Conservation (phyloP, 2,329 filamentous ascomycete genomes). For the Cytospora chrysosperma region DNA sequence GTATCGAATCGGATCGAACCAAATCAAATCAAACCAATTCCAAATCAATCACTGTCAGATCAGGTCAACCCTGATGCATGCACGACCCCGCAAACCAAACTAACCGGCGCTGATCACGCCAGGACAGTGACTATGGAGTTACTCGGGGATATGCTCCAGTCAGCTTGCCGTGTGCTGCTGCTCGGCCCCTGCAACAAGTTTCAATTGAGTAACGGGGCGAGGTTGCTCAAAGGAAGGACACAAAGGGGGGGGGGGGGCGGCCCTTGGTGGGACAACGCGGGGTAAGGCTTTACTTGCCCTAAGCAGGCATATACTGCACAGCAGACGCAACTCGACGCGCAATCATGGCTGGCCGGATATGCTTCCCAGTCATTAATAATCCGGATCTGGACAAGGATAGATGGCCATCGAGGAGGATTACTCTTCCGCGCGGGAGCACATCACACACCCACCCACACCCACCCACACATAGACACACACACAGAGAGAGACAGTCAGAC, state of each 20-base stretch:
- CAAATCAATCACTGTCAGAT: no score
- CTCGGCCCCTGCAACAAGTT: not conserved
- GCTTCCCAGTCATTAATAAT: not conserved
- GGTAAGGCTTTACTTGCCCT: not conserved
- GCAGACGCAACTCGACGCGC: not conserved
- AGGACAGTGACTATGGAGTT: not conserved
- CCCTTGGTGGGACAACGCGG: not conserved
- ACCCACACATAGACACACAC: no score
- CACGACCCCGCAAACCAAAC: not conserved
- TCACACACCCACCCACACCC: no score
- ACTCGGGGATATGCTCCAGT: not conserved
- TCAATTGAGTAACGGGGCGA: not conserved
- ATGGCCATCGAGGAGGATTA: no score
- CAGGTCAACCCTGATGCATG: not conserved
- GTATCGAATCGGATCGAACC: not conserved
- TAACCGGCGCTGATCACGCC: not conserved
- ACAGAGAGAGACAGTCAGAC: no score
- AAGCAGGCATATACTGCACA: not conserved
- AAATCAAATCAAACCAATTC: not conserved
- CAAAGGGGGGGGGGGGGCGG: not conserved
- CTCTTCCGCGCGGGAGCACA: no score
- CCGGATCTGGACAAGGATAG: not conserved
- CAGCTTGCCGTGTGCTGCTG: not conserved
- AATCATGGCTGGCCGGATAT: not conserved
- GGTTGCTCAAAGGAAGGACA: not conserved